These are phyloP conservation scores for Suhomyces kilbournensis DNA, from an alignment of 805 yeast species.

Conservation along the genomic window DNA sequence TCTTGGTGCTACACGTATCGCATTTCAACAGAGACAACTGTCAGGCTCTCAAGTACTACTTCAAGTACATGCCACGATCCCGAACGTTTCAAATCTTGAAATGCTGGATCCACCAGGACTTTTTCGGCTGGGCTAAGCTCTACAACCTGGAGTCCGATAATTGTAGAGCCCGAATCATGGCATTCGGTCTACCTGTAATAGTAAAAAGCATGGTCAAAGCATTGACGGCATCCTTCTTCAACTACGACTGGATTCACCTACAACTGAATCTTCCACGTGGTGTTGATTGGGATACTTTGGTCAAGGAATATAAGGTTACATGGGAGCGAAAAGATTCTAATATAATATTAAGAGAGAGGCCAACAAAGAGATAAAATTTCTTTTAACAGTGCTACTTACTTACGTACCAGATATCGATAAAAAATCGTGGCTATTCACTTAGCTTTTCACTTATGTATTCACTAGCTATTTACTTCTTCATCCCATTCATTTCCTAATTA, in stretches of 20 bases:
- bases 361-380: not conserved
- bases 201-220: conserved; percentile 27
- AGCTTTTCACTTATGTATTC: too few species aligned
- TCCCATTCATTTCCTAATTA: not conserved
- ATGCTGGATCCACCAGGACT: conserved; percentile 31
- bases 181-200: conserved; percentile 37
- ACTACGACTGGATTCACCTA: conserved; percentile 26
- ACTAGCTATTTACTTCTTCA: not conserved
- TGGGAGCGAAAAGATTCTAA: conserved; percentile 33
- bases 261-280: conserved; percentile 29
- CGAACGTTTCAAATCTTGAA: conserved; percentile 9
- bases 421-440: not conserved
- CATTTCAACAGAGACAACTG: conserved; percentile 37
- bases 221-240: conserved; percentile 35
- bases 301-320: conserved; percentile 14
- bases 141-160: conserved; percentile 34
- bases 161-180: conserved; percentile 37
- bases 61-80: conserved; percentile 17
- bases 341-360: conserved; percentile 23
- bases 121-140: conserved; percentile 24
- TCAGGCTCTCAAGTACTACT: conserved; percentile 30
- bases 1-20: conserved; percentile 44
- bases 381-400: too few species aligned
- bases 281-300: conserved; percentile 16
- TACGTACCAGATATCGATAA: too few species aligned